Evolutionary conservation across 495 filamentous ascomycete species (phyloP), one percentile per base, ranked within the genome.

Genomic region (Apiosordaria backusii): DNA sequence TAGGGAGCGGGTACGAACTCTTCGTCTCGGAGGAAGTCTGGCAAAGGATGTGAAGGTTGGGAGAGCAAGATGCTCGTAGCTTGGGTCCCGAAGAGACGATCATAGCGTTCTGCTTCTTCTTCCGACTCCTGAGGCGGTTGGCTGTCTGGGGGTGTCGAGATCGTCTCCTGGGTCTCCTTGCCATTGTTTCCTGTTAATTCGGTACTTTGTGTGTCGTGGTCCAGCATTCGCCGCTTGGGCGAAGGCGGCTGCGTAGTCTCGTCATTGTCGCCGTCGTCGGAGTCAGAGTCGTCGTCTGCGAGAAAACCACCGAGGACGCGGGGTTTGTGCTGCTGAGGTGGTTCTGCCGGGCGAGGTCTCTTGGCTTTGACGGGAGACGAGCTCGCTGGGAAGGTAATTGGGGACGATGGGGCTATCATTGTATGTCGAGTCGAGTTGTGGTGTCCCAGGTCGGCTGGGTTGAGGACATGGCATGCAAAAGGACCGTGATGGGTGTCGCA

Each of bases 401-500:
- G 87, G 0, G 89, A 89, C 4, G 89, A 90, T 7, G 87, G 83
- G 21, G 87, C 60, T 18, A 71, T 29, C 73, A 75, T 74, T 29
- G 64, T 67, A 62, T 24, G 40, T 10, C 22, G 10, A 24, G 35
- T 61, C 13, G 45, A 57, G 5, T 1, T 29, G 52, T 50, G 53
- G 6, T 60, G 18, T 27, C 53, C 53, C n/a, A 21, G 22, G 4
- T 21, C 9, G 13, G 22, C 22, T 55, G 53, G 10, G 4, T n/a
- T 19, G 13, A 21, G 53, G 9, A 24, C n/a, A 55, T 55, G n/a
- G 53, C 53, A 55, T 18, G 53, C 9, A 21, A 55, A 21, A 24
- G 21, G 53, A 55, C 9, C 1, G 53, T 24, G 53, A 21, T 57
- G 53, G 18, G 53, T 57, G 53, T 21, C 53, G 19, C 19, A 21